Percentiles rank a stretch among this genome's conserved stretches.
phyloP scores from a whole-genome alignment of 2,329 filamentous ascomycete genomes.

The Trichoderma atrobrunneum region DNA sequence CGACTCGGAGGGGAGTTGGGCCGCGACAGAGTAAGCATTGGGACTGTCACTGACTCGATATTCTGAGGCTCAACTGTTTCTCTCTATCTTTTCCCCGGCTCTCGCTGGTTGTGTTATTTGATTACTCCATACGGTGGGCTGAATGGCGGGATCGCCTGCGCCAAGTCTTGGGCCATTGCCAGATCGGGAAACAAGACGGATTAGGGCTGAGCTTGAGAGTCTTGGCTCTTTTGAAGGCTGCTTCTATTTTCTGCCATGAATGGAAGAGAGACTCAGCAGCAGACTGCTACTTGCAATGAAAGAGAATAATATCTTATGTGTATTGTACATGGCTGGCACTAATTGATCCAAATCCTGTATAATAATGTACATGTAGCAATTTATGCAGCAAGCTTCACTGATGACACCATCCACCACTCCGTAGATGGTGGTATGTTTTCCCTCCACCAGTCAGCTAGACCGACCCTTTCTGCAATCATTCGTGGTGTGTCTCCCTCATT shows the following conservation, averaged over 20 bases:
- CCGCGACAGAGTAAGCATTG: background rate
- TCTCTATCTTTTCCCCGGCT: too few species aligned
- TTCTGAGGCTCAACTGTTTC: background rate
- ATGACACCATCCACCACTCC: background rate
- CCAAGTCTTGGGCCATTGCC: background rate
- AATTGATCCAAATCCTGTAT: background rate
- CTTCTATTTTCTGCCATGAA: background rate
- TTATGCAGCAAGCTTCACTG: background rate
- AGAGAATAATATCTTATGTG: background rate
- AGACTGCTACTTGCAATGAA: background rate
- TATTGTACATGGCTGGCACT: background rate
- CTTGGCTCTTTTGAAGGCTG: background rate
- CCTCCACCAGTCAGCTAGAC: background rate
- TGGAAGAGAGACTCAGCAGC: background rate
- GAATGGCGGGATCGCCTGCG: background rate
- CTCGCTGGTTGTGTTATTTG: background rate
- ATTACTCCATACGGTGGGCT: background rate
- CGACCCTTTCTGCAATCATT: background rate
- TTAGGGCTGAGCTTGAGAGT: background rate
- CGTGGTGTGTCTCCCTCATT: background rate
- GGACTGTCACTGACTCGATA: background rate
- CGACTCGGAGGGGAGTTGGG: background rate
- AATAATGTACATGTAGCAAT: background rate
- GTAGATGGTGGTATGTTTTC: background rate
- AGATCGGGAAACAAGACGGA: background rate